Conservation (phyloP, 1,284 basidiomycete genomes). For the Inonotus obliquus region DNA sequence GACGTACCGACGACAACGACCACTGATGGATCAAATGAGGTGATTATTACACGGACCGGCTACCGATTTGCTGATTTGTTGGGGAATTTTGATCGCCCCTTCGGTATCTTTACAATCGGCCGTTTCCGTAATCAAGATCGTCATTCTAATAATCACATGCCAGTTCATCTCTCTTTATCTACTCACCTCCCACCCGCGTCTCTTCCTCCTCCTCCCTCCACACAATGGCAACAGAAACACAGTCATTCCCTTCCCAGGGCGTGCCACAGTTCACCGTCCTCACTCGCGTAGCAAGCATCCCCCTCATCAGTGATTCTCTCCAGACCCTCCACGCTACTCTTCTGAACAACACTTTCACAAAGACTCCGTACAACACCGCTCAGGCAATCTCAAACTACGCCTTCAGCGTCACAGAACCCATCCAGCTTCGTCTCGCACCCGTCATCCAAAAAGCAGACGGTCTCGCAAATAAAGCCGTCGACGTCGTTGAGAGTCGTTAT, state of each 20-base stretch:
- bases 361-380: conserved; percentile 57
- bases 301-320: conserved; percentile 60
- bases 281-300: conserved; percentile 60
- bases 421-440: conserved; percentile 61
- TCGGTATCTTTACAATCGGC: too few relatives aligned
- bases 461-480: conserved; percentile 67
- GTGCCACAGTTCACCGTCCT: conserved; percentile 57
- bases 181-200: background rate
- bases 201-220: conserved; percentile 4
- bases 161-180: too few relatives aligned
- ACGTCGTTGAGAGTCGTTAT: conserved; percentile 65
- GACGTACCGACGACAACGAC: too few relatives aligned
- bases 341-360: conserved; percentile 53
- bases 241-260: conserved; percentile 28
- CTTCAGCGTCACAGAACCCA: conserved; percentile 56
- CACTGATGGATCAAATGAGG: too few relatives aligned
- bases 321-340: conserved; percentile 55
- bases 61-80: too few relatives aligned
- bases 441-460: conserved; percentile 58
- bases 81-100: too few relatives aligned
- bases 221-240: conserved; percentile 42
- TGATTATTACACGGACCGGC: too few relatives aligned
- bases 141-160: too few relatives aligned
- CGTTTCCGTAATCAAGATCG: too few relatives aligned
- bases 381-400: conserved; percentile 55